phyloP scores from a whole-genome alignment of 1,284 basidiomycete genomes.

The Marasmius tenuissimus region DNA sequence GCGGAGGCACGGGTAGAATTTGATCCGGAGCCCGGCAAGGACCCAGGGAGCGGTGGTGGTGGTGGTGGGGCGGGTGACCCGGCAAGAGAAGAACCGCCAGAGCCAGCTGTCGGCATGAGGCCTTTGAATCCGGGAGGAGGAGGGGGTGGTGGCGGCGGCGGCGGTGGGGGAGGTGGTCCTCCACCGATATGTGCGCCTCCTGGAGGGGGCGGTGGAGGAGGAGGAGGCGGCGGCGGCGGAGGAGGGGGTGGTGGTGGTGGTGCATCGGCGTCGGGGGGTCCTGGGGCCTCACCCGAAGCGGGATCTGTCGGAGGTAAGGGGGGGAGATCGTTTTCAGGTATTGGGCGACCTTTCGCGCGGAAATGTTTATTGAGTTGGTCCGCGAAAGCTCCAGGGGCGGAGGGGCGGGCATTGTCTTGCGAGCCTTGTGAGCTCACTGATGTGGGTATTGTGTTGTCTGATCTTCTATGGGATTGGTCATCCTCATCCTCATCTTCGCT shows the following conservation, averaged over 20 bases:
- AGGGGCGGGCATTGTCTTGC: constrained; percentile 30
- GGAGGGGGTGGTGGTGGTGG: constrained; percentile 36
- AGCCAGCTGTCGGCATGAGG: constrained; percentile 17
- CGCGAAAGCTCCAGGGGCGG: constrained; percentile 49
- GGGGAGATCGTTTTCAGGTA: constrained; percentile 31
- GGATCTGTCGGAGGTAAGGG: constrained; percentile 24
- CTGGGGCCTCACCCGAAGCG: neutral
- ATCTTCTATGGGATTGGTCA: constrained; percentile 51
- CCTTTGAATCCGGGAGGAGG: constrained; percentile 36
- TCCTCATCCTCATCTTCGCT: constrained; percentile 47
- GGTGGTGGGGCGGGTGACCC: constrained; percentile 42
- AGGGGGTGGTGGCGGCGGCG: constrained; percentile 35
- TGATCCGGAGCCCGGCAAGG: constrained; percentile 48
- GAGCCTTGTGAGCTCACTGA: constrained; percentile 52
- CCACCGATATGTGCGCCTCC: constrained; percentile 21
- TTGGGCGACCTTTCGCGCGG: constrained; percentile 39
- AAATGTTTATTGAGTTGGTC: constrained; percentile 62
- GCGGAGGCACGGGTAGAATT: constrained; percentile 59
- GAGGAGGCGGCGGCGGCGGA: constrained; percentile 35
- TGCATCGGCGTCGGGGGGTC: neutral
- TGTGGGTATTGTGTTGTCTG: constrained; percentile 48
- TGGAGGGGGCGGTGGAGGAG: constrained; percentile 30
- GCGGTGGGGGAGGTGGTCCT: constrained; percentile 24
- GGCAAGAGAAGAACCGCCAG: constrained; percentile 20
- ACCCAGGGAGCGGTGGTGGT: constrained; percentile 37